Evolutionary conservation across 2,329 filamentous ascomycete species (phyloP), one percentile per base, ranked within the genome.

Genomic region (Colletotrichum sidae): DNA sequence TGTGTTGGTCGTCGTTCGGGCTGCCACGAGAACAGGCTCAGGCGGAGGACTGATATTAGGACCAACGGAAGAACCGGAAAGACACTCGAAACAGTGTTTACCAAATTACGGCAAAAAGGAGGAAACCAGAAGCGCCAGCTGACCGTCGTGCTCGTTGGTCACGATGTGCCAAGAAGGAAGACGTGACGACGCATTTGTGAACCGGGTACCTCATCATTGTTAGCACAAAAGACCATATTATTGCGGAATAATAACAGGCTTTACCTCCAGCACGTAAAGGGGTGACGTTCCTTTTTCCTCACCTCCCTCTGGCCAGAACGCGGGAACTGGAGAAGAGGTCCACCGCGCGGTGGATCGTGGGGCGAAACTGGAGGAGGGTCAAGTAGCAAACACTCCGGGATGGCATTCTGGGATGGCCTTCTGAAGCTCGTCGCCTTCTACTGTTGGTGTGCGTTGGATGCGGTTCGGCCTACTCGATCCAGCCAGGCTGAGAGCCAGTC

Each of bases 301-400:
- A 17, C 37, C 25, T 25, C 37, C 9, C 35, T 55, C 39, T 55
- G 53, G 33, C 41, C 53, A 55, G 53, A 55, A 45, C 53, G 53
- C 53, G 53, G 53, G 42, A 55, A 37, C 42, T 55, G 25, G 25
- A 25, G 4, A 25, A 25, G 25, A 25, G 52, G 39, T 45, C 52
- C 52, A 55, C 52, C 39, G 13, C 33, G 45, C 33, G 41, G 53
- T 55, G 53, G 53, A 45, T 46, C 45, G 46, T 37, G 53, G 44
- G 53, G 53, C 53, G 42, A 55, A 55, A 25, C 25, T 25, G 25
- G 25, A 25, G 25, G 25, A 17, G 17, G 17, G 17, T 17, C 17
- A 17, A 17, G 25, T 25, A 25, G 25, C 25, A 25, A 1, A 25
- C 25, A 25, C 25, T 25, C 25, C 4, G 25, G 25, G 25, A 25